Conservation (phyloP, 129 eudicot genomes). For the Pseudognaphalium luteoalbum region DNA sequence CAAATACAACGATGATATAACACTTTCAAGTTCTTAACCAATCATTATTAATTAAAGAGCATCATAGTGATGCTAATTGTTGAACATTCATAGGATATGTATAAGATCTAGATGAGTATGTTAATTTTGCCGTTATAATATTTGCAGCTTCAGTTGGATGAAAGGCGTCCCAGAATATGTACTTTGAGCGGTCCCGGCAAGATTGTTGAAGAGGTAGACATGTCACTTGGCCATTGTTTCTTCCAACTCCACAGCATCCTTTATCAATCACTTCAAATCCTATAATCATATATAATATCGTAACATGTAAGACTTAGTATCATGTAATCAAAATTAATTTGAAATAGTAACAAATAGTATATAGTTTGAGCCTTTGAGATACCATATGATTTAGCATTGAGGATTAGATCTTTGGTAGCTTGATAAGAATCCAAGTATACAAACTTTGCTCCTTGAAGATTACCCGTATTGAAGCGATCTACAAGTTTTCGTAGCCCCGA, state of each 20-base stretch:
- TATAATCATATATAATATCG: conserved; percentile 29
- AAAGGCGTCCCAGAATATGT: conserved; percentile 94
- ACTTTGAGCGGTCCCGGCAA: conserved; percentile 59
- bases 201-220: conserved; percentile 84
- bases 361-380: conserved; percentile 12
- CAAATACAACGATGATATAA: conserved; percentile 8
- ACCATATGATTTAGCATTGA: conserved; percentile 63
- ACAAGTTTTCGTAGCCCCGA: conserved; percentile 60
- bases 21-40: not conserved
- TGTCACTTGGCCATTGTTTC: conserved; percentile 87
- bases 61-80: conserved; percentile 63
- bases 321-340: not conserved
- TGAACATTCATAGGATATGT: conserved; percentile 78
- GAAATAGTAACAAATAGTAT: not conserved
- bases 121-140: conserved; percentile 57
- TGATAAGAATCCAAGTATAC: conserved; percentile 69
- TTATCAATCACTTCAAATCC: conserved; percentile 72
- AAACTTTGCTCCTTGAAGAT: conserved; percentile 68
- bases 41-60: not conserved
- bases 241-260: conserved; percentile 95
- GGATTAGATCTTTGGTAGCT: conserved; percentile 52
- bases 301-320: not conserved
- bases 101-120: conserved; percentile 45
- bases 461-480: conserved; percentile 58
- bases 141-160: conserved; percentile 90